Percentiles rank a stretch among this genome's conserved stretches.
Conservation (phyloP, 2,329 filamentous ascomycete genomes). For the Claviceps sp. region DNA sequence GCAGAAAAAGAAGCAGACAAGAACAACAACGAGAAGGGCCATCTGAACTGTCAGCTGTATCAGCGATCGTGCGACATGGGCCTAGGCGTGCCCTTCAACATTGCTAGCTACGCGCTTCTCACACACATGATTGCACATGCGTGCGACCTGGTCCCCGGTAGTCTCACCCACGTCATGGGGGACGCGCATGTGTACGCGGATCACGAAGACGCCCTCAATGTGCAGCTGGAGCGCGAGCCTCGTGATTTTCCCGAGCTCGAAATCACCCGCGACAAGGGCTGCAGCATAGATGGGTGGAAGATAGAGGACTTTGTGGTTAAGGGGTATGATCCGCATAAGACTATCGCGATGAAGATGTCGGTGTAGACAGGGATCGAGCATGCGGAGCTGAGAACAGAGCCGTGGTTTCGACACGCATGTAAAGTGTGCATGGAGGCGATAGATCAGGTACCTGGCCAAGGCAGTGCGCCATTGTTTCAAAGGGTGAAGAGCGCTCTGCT, state of each 20-base stretch:
- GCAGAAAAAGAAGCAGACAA: not conserved
- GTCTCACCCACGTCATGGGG: constrained; percentile 88
- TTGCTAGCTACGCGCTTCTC: constrained; percentile 82
- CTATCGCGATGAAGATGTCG: constrained; percentile 98
- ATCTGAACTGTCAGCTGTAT: constrained; percentile 79
- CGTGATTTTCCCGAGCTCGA: constrained; percentile 66
- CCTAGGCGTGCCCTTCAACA: constrained; percentile 94
- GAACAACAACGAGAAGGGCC: constrained; percentile 33
- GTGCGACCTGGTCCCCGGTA: constrained; percentile 72
- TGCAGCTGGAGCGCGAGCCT: constrained; percentile 70
- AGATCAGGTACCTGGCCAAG: not conserved
- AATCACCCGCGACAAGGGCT: constrained; percentile 53
- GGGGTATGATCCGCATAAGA: constrained; percentile 82
- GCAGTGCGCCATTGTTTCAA: not conserved
- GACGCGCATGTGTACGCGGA: constrained; percentile 96
- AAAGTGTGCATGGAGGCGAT: not conserved
- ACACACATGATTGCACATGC: constrained; percentile 92
- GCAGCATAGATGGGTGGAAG: constrained; percentile 82
- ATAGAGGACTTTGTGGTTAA: constrained; percentile 76
- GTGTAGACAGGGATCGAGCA: constrained; percentile 36
- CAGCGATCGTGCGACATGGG: constrained; percentile 96
- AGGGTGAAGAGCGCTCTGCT: not conserved
- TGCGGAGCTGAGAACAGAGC: not conserved
- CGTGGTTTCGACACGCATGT: not conserved
- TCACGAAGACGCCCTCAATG: constrained; percentile 74